phyloP scores from a whole-genome alignment of 345 rosid genomes.

The Geranium rotundifolium region DNA sequence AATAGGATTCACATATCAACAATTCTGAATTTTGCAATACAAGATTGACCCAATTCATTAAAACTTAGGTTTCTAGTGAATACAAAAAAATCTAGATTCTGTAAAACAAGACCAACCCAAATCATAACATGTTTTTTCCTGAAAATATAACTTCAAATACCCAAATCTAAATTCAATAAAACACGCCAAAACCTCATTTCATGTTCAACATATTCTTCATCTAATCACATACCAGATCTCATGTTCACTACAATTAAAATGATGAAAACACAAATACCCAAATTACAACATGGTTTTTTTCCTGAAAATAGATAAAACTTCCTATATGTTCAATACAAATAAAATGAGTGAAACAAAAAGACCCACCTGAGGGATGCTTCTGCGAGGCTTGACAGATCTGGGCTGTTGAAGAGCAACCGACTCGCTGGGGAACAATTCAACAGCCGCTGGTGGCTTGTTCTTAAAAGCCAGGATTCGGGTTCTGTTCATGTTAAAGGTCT shows the following conservation, averaged over 20 bases:
- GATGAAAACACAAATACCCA: no score
- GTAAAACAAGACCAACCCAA: no score
- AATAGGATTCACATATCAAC: neutral
- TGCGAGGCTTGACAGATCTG: neutral
- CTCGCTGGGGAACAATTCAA: constrained; percentile 15
- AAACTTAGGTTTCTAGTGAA: no score
- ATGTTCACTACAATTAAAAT: no score
- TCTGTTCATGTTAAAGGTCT: constrained; percentile 45
- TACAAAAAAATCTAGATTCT: no score
- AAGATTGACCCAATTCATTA: neutral
- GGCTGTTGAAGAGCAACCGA: constrained; percentile 14
- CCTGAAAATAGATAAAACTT: neutral
- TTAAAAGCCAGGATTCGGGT: constrained; percentile 62
- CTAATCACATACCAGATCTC: no score
- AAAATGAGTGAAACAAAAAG: neutral
- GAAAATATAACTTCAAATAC: no score
- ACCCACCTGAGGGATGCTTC: constrained; percentile 37
- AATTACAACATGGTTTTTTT: no score
- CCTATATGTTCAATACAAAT: neutral
- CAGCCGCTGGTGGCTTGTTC: constrained; percentile 45
- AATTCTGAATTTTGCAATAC: neutral
- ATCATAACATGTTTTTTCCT: no score
- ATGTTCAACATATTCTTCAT: no score
- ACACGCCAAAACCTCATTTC: no score
- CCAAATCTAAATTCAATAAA: no score